Evolutionary conservation across 441 rosid genomes (phyloP).

Genomic region (Capsella rubella): DNA sequence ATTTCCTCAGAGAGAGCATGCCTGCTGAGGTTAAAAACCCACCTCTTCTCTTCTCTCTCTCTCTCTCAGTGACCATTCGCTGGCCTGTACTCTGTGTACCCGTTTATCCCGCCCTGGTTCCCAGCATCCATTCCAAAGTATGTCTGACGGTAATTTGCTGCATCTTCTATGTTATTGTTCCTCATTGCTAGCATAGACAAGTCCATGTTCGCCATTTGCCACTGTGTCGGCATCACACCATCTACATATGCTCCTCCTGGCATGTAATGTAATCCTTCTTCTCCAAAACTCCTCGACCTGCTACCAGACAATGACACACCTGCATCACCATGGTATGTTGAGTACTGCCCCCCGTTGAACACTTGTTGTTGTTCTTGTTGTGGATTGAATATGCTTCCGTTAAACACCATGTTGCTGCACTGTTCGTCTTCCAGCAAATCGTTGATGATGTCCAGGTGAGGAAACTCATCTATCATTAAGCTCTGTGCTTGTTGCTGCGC

Average conservation of each 20-base stretch:
- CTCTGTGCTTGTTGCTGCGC: conserved; percentile 61
- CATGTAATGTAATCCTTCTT: conserved; percentile 56
- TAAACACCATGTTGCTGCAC: conserved; percentile 53
- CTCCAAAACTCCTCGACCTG: conserved; percentile 81
- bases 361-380: conserved; percentile 54
- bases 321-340: conserved; percentile 70
- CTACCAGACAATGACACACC: conserved; percentile 55
- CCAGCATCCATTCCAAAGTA: conserved; percentile 34
- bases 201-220: conserved; percentile 80
- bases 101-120: conserved; percentile 58
- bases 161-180: conserved; percentile 52
- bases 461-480: conserved; percentile 79
- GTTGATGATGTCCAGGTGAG: conserved; percentile 96
- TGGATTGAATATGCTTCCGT: conserved; percentile 49
- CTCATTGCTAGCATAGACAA: conserved; percentile 62
- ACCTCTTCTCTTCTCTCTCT: background rate
- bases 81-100: conserved; percentile 74
- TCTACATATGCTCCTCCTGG: conserved; percentile 31
- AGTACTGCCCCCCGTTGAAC: conserved; percentile 56
- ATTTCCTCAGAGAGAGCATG: background rate
- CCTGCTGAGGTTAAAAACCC: background rate
- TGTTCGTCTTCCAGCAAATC: conserved; percentile 95
- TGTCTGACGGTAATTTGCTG: conserved; percentile 41
- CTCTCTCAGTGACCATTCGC: conserved; percentile 71
- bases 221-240: conserved; percentile 49